Conservation (phyloP, 148 eudicot species). For the Nepenthes mirabilis region DNA sequence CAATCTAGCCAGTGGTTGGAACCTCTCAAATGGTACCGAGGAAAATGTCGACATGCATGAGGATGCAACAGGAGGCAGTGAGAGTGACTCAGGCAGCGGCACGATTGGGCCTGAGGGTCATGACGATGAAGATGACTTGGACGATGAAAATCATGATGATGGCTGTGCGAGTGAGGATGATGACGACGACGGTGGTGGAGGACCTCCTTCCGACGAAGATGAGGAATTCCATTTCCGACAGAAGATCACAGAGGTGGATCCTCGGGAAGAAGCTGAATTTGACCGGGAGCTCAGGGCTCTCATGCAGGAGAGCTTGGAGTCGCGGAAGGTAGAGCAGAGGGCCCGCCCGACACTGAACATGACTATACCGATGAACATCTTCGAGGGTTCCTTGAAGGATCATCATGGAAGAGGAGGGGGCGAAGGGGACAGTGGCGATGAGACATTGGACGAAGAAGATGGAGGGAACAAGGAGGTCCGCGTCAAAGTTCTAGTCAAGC, state of each 20-base stretch:
- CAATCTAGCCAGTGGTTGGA: constrained; percentile 39
- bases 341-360: constrained; percentile 77
- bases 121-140: constrained; percentile 60
- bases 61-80: constrained; percentile 41
- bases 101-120: constrained; percentile 50
- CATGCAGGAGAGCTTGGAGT: constrained; percentile 97
- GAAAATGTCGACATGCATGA: constrained; percentile 69
- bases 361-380: constrained; percentile 85
- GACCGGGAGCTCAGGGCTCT: constrained; percentile 87
- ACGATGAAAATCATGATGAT: constrained; percentile 61
- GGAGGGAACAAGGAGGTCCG: constrained; percentile 70
- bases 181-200: constrained; percentile 37
- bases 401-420: constrained; percentile 43
- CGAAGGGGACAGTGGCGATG: constrained; percentile 87
- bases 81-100: constrained; percentile 66
- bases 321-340: constrained; percentile 72
- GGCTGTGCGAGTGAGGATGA: constrained; percentile 64
- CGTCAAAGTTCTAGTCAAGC: constrained; percentile 88
- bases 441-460: constrained; percentile 63
- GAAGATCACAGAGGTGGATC: constrained; percentile 49
- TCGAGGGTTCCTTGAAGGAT: constrained; percentile 62
- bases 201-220: constrained; percentile 73
- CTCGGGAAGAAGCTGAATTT: constrained; percentile 82
- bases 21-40: constrained; percentile 41
- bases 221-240: constrained; percentile 77